These are phyloP conservation scores for Clausena lansium DNA, from an alignment of 345 rosid genomes.

Conservation along the genomic window DNA sequence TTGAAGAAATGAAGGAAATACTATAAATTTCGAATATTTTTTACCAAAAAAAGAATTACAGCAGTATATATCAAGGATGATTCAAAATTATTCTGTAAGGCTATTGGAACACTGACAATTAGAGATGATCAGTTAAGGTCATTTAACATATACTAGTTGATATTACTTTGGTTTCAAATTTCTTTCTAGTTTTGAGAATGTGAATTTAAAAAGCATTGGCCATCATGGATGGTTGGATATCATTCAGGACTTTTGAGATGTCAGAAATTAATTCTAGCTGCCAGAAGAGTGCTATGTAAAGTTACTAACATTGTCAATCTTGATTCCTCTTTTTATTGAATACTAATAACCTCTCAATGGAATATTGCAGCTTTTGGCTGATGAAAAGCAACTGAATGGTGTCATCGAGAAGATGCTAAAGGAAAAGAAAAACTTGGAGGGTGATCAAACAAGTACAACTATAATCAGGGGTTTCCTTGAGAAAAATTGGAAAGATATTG, in stretches of 20 bases:
- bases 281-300: neutral
- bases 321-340: neutral
- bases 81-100: neutral
- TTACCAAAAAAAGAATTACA: neutral
- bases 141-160: neutral
- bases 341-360: slow-evolving; percentile 11
- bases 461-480: slow-evolving; percentile 47
- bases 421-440: slow-evolving; percentile 28
- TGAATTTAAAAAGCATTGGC: neutral
- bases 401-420: slow-evolving; percentile 35
- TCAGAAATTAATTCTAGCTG: neutral
- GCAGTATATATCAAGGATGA: neutral
- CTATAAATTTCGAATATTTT: neutral
- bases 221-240: neutral
- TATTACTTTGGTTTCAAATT: neutral
- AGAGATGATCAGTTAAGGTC: neutral
- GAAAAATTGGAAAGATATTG: slow-evolving; percentile 56
- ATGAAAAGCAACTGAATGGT: slow-evolving; percentile 44
- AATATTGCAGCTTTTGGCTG: slow-evolving; percentile 51
- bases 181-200: neutral
- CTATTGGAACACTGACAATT: neutral
- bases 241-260: neutral
- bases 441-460: slow-evolving; percentile 21
- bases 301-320: neutral
- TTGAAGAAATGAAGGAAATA: neutral